These are phyloP conservation scores for Pholiota microspora DNA, from an alignment of 768 basidiomycete species.

Conservation along the genomic window DNA sequence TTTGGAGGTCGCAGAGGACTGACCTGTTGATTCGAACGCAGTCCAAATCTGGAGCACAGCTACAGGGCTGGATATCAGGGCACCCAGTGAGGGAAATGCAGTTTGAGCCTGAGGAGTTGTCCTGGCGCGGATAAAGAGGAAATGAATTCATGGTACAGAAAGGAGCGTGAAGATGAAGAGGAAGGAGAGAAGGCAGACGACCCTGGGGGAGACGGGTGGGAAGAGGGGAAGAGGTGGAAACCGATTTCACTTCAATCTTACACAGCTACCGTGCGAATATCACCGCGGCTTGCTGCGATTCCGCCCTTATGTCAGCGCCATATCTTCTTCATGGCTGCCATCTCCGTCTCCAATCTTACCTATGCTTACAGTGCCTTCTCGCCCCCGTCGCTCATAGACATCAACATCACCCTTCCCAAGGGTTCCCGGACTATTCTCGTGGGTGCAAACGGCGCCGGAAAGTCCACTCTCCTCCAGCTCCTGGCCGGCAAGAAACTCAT, in stretches of 20 bases:
- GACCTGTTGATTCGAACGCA: slow-evolving; percentile 65
- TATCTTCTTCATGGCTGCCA: slow-evolving; percentile 21
- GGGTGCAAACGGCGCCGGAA: slow-evolving; percentile 95
- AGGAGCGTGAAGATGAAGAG: slow-evolving; percentile 29
- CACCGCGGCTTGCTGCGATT: not conserved
- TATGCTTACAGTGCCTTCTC: slow-evolving; percentile 48
- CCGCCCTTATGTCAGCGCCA: not conserved
- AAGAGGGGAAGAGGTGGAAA: slow-evolving; percentile 8
- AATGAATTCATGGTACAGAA: slow-evolving; percentile 34
- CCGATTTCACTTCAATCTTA: not conserved
- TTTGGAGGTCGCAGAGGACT: slow-evolving; percentile 18
- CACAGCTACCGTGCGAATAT: slow-evolving; percentile 9
- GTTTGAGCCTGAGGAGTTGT: slow-evolving; percentile 18
- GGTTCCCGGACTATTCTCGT: slow-evolving; percentile 86
- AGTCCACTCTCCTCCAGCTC: slow-evolving; percentile 94
- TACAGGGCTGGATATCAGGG: slow-evolving; percentile 48
- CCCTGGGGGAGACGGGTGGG: slow-evolving; percentile 10
- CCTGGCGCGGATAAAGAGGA: slow-evolving; percentile 38
- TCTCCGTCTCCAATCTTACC: slow-evolving; percentile 51
- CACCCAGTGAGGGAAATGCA: slow-evolving; percentile 45
- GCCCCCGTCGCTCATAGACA: slow-evolving; percentile 56
- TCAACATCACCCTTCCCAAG: slow-evolving; percentile 62
- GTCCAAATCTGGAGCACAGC: slow-evolving; percentile 50
- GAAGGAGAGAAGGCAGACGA: slow-evolving; percentile 20
- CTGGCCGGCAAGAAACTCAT: slow-evolving; percentile 91